Conservation (phyloP, 495 filamentous ascomycete species). For the Hypoxylon trugodes region DNA sequence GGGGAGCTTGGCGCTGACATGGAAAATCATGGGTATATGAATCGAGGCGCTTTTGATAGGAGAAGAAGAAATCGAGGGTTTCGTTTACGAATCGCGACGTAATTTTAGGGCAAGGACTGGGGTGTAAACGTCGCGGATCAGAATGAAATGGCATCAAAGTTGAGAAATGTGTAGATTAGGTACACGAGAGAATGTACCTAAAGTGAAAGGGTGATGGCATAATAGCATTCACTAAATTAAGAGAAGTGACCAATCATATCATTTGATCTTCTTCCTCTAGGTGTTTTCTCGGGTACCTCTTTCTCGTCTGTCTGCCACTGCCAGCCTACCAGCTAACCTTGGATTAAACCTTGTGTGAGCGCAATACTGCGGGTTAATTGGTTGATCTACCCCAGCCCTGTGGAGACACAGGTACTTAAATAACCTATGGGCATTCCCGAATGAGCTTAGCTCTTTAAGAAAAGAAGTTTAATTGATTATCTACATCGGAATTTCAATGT, state of each 20-base stretch:
- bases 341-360: too few relatives aligned
- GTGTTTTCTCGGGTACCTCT: background rate
- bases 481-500: too few relatives aligned
- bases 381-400: too few relatives aligned
- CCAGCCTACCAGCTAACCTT: too few relatives aligned
- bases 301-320: too few relatives aligned
- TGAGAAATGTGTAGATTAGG: background rate
- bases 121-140: background rate
- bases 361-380: too few relatives aligned
- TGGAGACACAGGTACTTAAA: background rate
- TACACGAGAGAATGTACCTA: background rate
- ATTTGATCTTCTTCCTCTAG: background rate
- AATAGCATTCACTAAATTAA: background rate
- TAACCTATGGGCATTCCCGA: background rate
- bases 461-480: too few relatives aligned
- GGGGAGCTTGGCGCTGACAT: slow-evolving; percentile 39
- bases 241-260: background rate
- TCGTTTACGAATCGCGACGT: background rate
- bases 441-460: background rate
- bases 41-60: slow-evolving; percentile 7
- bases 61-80: background rate
- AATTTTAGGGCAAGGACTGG: background rate
- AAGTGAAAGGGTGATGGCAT: background rate
- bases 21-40: slow-evolving; percentile 31
- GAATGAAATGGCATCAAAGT: background rate